Evolutionary conservation across 2,329 filamentous ascomycete species (phyloP).

Genomic region (Cordyceps farinosa): DNA sequence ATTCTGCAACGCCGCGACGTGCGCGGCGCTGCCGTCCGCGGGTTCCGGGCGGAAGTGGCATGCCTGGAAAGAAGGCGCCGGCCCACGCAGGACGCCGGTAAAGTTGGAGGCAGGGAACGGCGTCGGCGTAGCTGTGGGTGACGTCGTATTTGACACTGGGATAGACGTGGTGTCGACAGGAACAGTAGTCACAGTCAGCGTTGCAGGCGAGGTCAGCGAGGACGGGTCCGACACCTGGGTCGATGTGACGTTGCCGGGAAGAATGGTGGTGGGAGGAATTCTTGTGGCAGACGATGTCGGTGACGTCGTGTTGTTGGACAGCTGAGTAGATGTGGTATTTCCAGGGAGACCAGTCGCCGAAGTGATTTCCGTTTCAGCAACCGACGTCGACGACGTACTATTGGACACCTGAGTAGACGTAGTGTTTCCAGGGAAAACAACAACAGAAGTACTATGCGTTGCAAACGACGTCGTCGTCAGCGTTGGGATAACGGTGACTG

Average conservation of each 20-base stretch:
- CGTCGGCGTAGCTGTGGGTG: neutral
- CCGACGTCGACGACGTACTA: neutral
- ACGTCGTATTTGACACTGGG: neutral
- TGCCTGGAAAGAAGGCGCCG: slow-evolving; percentile 14
- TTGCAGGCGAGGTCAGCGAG: neutral
- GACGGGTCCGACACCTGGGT: neutral
- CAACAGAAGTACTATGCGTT: neutral
- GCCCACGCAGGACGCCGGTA: slow-evolving; percentile 12
- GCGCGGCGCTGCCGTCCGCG: slow-evolving; percentile 24
- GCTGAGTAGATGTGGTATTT: neutral
- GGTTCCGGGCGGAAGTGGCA: slow-evolving; percentile 30
- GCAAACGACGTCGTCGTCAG: neutral
- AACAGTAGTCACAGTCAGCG: neutral
- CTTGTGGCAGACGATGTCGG: neutral
- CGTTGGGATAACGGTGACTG: neutral
- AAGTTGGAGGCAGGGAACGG: slow-evolving; percentile 11
- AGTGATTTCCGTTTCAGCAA: neutral
- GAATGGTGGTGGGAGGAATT: neutral
- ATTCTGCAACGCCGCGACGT: slow-evolving; percentile 31
- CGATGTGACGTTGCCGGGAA: neutral
- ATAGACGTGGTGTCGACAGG: neutral
- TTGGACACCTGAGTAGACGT: neutral
- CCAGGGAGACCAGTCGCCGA: neutral
- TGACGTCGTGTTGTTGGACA: neutral
- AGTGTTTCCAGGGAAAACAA: neutral